These are phyloP conservation scores for Echinosophora koreensis DNA, from an alignment of 306 rosid species.

Conservation along the genomic window DNA sequence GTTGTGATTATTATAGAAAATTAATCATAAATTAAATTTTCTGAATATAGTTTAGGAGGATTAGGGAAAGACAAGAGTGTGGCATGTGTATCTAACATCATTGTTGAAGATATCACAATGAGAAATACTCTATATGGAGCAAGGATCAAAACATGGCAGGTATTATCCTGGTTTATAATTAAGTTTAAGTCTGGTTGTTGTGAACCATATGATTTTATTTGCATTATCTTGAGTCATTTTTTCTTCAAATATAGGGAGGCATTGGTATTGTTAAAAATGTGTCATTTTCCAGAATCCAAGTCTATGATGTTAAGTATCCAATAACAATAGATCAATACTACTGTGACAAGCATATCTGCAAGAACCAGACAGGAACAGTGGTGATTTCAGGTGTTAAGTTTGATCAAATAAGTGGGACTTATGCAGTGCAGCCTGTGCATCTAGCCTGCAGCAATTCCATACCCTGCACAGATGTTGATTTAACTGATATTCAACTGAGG, in stretches of 20 bases:
- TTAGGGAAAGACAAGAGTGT: conserved; percentile 74
- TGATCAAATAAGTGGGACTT: conserved; percentile 69
- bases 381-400: conserved; percentile 69
- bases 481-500: conserved; percentile 71
- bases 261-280: conserved; percentile 88
- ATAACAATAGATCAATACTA: conserved; percentile 86
- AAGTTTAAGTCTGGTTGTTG: conserved; percentile 1
- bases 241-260: conserved; percentile 74
- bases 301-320: conserved; percentile 73
- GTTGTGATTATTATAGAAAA: conserved; percentile 10
- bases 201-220: not conserved
- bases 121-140: conserved; percentile 83
- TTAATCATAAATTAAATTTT: not conserved
- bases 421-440: conserved; percentile 67
- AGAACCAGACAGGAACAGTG: conserved; percentile 77
- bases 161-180: conserved; percentile 36
- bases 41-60: conserved; percentile 76
- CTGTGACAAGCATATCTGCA: conserved; percentile 81
- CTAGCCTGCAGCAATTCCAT: conserved; percentile 79
- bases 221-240: conserved; percentile 5
- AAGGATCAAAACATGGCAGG: conserved; percentile 99
- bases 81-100: conserved; percentile 89
- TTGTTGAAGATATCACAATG: conserved; percentile 71
- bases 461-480: conserved; percentile 84
- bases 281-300: conserved; percentile 79